Base-by-base conservation (phyloP, 2,329 filamentous ascomycete species). In the Microdochium paspali region DNA sequence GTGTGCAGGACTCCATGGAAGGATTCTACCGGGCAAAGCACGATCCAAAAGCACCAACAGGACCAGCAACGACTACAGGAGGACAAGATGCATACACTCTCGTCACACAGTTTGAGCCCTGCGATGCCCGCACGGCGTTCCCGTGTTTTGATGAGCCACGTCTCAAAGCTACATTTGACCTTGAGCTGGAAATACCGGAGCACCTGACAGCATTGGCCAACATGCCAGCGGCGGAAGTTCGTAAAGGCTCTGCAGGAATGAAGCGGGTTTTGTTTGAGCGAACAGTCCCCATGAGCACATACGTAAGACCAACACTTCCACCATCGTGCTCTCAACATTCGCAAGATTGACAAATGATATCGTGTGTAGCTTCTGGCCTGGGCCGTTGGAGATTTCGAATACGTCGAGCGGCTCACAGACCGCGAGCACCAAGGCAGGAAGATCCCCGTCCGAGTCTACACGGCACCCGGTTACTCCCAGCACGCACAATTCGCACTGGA, bases 131-230 rank as follows among this genome's bases (percentile, higher is more conserved):
- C 54, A 79, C 90, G 55, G 91, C 93, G 10, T 96, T 98, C 69
- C 93, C 93, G 44, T 98, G 93, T 71, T 97, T 97, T 61, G 93
- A 98, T 62, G 93, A 98, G 71, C 93, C 93, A 35, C 95, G 95
- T 60, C 77, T 97, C 54, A 98, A 98, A 70, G 89, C 93, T 10
- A 91, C 90, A 2, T 97, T 96, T 61, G 90, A 96, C 65, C 87
- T 98, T 50, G 79, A 90, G 59, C 85, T 98, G 52, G 91, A 96
- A 69, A 79, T 96, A 44, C 91, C 93, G 13, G 83, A 85, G 44
- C 87, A 91, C 55, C 85, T 93, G 66, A 84, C 89, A 35, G 93
- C 90, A 13, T 74, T 97, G 44, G 94, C 88, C 71, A 97, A 97
- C 70, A 97, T 96, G 91, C 89, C 89, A 3, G 83, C 89, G 10